Evolutionary conservation across 2,329 filamentous ascomycete genomes (phyloP), one percentile per base, ranked within the genome.

Genomic region (Botrytis cinerea): DNA sequence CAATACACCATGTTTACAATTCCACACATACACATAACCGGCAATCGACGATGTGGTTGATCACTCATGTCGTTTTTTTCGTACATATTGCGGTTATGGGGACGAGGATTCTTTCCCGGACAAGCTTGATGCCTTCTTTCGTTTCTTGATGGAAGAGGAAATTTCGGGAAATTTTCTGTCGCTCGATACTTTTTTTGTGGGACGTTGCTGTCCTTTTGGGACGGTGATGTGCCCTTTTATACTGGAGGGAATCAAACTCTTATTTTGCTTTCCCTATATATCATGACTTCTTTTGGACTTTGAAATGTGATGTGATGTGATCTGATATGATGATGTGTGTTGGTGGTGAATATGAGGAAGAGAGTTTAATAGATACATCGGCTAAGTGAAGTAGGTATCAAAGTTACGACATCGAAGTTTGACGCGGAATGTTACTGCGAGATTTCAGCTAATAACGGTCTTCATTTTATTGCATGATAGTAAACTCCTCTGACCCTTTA

Each of bases 261-360:
- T 69, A 69, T 69, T 69, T 69, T 69, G 66, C n/a, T 45, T 69
- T 69, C 66, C 38, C 48, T 59, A 57, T 59, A 57, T 69, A 69
- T 22, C 25, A 28, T 69, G 66, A 5, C 18, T 38, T 28, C 10
- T 51, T 45, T 69, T 69, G 16, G 35, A 10, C 16, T 3, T 14
- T 43, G 40, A 14, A 6, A 38, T 38, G 8, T 38, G 38, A 25
- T 68, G 35, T 68, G 48, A 57, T 57, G 35, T 68, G 35, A 68
- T 69, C 25, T 68, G 46, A 64, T 22, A 12, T 61, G n/a, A 35
- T 48, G 25, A 45, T 12, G 7, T 64, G 7, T 32, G 4, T 57
- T 57, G 4, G 45, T 67, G 64, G 4, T n/a, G 8, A 43, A 2
- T 22, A 28, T 43, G 66, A 32, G 10, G 32, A 32, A 7, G 25